Percentiles rank a stretch among this genome's conserved stretches.
phyloP scores from a whole-genome alignment of 495 filamentous ascomycete genomes.

The Glonium stellatum region DNA sequence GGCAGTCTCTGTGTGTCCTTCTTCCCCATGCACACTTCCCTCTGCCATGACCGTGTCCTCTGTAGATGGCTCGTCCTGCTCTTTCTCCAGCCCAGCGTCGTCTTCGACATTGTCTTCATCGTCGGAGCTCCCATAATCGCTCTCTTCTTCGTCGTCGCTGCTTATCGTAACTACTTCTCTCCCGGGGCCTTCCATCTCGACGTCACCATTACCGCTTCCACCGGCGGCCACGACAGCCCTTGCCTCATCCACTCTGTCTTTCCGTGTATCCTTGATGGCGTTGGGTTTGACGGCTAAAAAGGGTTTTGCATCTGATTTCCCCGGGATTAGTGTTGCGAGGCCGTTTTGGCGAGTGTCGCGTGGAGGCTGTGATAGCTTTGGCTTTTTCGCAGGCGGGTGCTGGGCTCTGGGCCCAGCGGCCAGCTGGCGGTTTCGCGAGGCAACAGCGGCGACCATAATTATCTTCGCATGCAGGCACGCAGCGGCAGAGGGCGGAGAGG shows the following conservation, averaged over 20 bases:
- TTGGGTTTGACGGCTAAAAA: slow-evolving; percentile 24
- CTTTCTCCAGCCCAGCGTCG: slow-evolving; percentile 15
- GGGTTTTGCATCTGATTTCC: slow-evolving; percentile 7
- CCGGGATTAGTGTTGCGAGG: slow-evolving; percentile 19
- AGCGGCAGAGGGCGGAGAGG: slow-evolving; percentile 2
- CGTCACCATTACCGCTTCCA: slow-evolving; percentile 29
- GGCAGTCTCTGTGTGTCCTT: slow-evolving; percentile 25
- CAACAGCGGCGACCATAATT: neutral
- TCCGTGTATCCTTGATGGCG: slow-evolving; percentile 47
- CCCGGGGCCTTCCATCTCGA: slow-evolving; percentile 22
- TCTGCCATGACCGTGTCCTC: slow-evolving; percentile 8
- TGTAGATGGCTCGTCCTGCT: slow-evolving; percentile 8
- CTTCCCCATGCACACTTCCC: slow-evolving; percentile 48
- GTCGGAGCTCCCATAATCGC: slow-evolving; percentile 24
- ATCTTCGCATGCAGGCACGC: neutral
- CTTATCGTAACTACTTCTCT: slow-evolving; percentile 49
- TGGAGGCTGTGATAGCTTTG: slow-evolving; percentile 19
- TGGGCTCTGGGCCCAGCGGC: slow-evolving; percentile 8
- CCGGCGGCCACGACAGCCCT: slow-evolving; percentile 52
- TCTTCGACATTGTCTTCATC: slow-evolving; percentile 25
- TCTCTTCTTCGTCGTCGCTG: slow-evolving; percentile 45
- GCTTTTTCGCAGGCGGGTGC: slow-evolving; percentile 24
- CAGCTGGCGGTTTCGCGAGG: slow-evolving; percentile 2
- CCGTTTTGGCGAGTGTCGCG: slow-evolving; percentile 10
- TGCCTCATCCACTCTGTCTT: slow-evolving; percentile 66